Evolutionary conservation across 495 filamentous ascomycete species (phyloP).

Genomic region (Bacidia rubella): DNA sequence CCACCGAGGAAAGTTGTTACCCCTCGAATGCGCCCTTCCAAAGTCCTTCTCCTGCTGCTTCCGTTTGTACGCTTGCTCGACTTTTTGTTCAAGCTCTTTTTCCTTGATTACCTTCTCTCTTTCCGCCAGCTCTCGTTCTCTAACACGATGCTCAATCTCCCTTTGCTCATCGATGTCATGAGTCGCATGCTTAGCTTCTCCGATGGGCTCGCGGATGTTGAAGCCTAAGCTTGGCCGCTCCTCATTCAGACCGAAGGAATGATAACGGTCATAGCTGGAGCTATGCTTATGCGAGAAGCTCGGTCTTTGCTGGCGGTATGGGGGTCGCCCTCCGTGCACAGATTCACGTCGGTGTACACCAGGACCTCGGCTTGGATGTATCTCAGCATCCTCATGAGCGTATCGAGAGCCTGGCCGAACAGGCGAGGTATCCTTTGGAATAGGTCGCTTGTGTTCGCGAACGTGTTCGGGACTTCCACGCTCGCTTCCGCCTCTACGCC

Average conservation of each 20-base stretch:
- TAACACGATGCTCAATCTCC: background rate
- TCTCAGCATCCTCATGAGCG: background rate
- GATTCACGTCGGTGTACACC: background rate
- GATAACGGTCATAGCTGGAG: background rate
- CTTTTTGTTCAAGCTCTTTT: background rate
- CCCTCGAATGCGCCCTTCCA: background rate
- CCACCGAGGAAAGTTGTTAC: background rate
- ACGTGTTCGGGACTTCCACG: background rate
- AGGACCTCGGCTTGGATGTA: background rate
- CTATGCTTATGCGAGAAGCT: background rate
- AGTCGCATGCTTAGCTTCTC: background rate
- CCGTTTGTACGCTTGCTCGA: background rate
- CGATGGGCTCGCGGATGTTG: background rate
- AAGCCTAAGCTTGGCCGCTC: background rate
- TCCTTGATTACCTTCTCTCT: background rate
- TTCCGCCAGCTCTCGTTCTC: background rate
- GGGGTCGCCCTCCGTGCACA: background rate
- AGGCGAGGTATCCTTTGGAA: background rate
- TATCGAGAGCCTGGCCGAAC: background rate
- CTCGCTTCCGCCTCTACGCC: background rate
- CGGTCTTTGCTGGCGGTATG: background rate
- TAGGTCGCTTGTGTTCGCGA: background rate
- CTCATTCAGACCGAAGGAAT: background rate
- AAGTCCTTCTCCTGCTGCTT: background rate
- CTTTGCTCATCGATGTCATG: constrained; percentile 1